Conservation (phyloP, 805 yeast species). For the Metschnikowia sp. region DNA sequence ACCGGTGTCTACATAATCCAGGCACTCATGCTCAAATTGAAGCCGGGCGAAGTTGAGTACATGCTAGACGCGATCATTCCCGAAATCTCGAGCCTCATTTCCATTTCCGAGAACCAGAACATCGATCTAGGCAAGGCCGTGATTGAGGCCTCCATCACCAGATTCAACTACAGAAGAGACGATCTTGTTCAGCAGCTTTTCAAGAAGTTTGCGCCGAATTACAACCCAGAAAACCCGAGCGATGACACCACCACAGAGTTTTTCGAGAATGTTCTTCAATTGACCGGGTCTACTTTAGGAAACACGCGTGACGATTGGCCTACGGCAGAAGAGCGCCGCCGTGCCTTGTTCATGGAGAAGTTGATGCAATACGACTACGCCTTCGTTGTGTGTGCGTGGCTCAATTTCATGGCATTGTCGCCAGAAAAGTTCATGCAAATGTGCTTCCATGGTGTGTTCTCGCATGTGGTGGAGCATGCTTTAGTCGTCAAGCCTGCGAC, state of each 20-base stretch:
- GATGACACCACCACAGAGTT: constrained; percentile 45
- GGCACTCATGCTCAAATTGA: constrained; percentile 61
- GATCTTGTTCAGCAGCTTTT: constrained; percentile 51
- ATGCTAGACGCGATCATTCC: constrained; percentile 67
- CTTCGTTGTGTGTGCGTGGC: constrained; percentile 56
- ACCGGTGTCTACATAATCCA: constrained; percentile 81
- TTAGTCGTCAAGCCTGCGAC: constrained; percentile 46
- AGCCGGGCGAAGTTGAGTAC: constrained; percentile 57
- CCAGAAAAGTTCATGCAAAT: constrained; percentile 62
- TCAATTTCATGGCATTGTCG: constrained; percentile 58
- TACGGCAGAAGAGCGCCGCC: constrained; percentile 81
- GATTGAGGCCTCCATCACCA: constrained; percentile 59
- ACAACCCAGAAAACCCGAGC: constrained; percentile 22
- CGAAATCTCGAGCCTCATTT: constrained; percentile 54
- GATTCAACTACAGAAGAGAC: constrained; percentile 56
- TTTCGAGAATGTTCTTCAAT: constrained; percentile 62
- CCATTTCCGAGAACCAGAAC: constrained; percentile 52
- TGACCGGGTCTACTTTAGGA: constrained; percentile 71
- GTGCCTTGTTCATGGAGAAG: constrained; percentile 70
- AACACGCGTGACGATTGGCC: constrained; percentile 89
- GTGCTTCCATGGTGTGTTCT: constrained; percentile 87
- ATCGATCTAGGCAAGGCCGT: constrained; percentile 66
- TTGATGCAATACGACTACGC: constrained; percentile 64
- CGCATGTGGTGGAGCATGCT: constrained; percentile 75
- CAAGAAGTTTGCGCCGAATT: constrained; percentile 41